These are phyloP conservation scores for Gonium pectorale DNA, from an alignment of 139 green algal genomes.

Conservation along the genomic window DNA sequence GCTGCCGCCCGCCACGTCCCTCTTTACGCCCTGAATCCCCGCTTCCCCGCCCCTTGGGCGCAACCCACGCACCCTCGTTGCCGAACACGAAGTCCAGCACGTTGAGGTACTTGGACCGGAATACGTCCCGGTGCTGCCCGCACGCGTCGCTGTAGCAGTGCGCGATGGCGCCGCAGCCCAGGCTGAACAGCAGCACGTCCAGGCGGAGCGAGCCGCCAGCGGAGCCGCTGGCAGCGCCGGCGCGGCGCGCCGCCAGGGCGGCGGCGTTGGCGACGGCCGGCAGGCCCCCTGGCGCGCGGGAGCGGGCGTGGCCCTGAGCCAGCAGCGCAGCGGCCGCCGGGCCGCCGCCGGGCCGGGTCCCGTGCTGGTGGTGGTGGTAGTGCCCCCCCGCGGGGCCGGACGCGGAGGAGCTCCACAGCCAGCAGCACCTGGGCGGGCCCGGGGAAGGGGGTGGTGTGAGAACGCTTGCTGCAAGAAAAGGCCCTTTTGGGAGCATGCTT, in stretches of 20 bases:
- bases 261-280: neutral
- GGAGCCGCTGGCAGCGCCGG: neutral
- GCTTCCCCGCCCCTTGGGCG: too few relatives aligned
- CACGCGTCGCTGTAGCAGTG: constrained; percentile 73
- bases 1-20: too few relatives aligned
- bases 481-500: too few relatives aligned
- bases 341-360: neutral
- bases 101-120: constrained; percentile 92
- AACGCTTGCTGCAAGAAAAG: neutral
- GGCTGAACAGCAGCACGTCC: constrained; percentile 88
- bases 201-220: constrained; percentile 62
- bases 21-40: too few relatives aligned
- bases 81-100: constrained; percentile 95
- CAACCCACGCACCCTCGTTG: constrained; percentile 62
- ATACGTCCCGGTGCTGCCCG: constrained; percentile 83
- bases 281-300: neutral
- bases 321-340: neutral
- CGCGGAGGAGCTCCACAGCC: neutral
- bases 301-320: neutral
- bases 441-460: neutral
- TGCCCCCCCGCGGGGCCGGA: neutral
- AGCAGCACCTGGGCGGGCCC: constrained; percentile 26
- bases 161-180: constrained; percentile 84
- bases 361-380: too few relatives aligned
- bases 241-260: too few relatives aligned